phyloP scores from a whole-genome alignment of 129 eudicot species.

The Oenanthe sinensis region DNA sequence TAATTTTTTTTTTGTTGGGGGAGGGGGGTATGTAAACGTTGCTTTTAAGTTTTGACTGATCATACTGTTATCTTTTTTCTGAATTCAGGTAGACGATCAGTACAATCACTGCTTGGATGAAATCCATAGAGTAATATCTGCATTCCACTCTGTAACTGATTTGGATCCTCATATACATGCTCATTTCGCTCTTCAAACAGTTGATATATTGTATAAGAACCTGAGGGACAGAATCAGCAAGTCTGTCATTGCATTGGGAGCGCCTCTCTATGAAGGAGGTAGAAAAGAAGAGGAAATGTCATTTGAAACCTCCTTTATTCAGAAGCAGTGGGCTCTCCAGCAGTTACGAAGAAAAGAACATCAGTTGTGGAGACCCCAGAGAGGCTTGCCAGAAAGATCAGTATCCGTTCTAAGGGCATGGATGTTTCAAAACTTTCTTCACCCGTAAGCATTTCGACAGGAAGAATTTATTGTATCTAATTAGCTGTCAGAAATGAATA shows the following conservation, averaged over 20 bases:
- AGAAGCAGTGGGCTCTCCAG: conserved; percentile 90
- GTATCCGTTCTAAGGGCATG: conserved; percentile 90
- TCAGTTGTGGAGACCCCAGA: conserved; percentile 85
- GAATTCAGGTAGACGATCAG: conserved; percentile 62
- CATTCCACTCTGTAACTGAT: conserved; percentile 89
- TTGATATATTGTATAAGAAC: conserved; percentile 59
- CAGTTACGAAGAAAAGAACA: conserved; percentile 75
- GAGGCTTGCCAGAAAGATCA: conserved; percentile 94
- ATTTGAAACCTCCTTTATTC: conserved; percentile 50
- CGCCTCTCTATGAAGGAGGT: conserved; percentile 20
- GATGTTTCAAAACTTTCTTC: conserved; percentile 99
- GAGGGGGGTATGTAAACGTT: not conserved
- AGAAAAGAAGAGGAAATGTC: conserved; percentile 21
- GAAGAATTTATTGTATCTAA: not conserved
- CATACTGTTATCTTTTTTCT: not conserved
- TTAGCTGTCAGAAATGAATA: not conserved
- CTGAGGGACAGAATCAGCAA: conserved; percentile 73
- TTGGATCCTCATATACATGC: conserved; percentile 71
- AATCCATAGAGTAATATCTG: conserved; percentile 76
- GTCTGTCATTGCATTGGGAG: conserved; percentile 62
- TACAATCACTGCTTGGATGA: conserved; percentile 77
- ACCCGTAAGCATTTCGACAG: conserved; percentile 51
- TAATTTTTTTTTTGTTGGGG: not conserved
- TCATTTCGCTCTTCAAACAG: conserved; percentile 69
- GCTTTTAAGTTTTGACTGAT: not conserved